Evolutionary conservation across 495 filamentous ascomycete species (phyloP).

Genomic region (Aspergillus panamensis): DNA sequence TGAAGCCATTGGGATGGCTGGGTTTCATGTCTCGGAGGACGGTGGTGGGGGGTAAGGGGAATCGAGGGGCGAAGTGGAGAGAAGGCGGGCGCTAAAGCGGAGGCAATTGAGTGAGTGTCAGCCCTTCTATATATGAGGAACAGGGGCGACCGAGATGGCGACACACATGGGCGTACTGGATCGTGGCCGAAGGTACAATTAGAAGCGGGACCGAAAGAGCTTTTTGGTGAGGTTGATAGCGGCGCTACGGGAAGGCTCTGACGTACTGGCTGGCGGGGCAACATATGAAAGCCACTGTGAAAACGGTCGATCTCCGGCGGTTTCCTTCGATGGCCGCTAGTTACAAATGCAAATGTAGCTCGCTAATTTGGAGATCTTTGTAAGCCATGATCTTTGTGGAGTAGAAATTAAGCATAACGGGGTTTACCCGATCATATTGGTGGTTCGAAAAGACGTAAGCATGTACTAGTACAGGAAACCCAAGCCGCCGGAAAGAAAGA

Average conservation of each 20-base stretch:
- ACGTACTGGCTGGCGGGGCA: constrained; percentile 26
- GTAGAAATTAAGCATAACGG: background rate
- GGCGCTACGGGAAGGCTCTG: constrained; percentile 25
- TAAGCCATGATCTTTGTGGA: background rate
- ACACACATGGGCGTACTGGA: constrained; percentile 1
- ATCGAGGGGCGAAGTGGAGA: constrained; percentile 12
- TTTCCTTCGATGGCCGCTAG: background rate
- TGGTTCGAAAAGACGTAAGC: constrained; percentile 13
- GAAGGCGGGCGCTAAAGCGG: constrained; percentile 2
- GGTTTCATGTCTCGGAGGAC: constrained; percentile 35
- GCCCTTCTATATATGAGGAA: constrained; percentile 4
- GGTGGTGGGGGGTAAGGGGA: constrained; percentile 18
- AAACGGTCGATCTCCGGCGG: background rate
- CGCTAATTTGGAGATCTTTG: background rate
- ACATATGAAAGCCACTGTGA: constrained; percentile 1
- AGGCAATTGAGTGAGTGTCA: constrained; percentile 17
- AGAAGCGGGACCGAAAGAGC: constrained; percentile 15
- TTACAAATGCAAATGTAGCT: background rate
- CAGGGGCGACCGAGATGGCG: background rate
- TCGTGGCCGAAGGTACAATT: constrained; percentile 1
- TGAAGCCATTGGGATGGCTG: constrained; percentile 42
- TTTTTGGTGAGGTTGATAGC: constrained; percentile 15
- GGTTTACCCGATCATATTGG: constrained; percentile 11
- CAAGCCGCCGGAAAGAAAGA: background rate
- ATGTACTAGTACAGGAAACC: constrained; percentile 24